These are phyloP conservation scores for Populus simonii DNA, from an alignment of 345 rosid species.

Conservation along the genomic window DNA sequence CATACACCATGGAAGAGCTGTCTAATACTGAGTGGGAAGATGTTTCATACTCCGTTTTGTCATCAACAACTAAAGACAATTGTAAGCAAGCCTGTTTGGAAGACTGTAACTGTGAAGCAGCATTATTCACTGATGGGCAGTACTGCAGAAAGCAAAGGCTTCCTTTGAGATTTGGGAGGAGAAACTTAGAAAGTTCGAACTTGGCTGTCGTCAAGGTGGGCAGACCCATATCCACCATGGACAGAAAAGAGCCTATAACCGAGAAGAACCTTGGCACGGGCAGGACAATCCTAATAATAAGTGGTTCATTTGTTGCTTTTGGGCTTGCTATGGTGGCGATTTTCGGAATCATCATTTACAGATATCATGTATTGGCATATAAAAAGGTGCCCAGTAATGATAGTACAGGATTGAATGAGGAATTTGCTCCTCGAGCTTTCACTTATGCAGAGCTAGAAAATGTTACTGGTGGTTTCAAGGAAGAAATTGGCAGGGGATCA, in stretches of 20 bases:
- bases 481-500: conserved; percentile 34
- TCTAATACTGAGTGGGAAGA: conserved; percentile 14
- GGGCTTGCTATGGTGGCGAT: conserved; percentile 2
- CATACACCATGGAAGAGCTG: conserved; percentile 8
- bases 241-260: not conserved
- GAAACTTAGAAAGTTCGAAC: not conserved
- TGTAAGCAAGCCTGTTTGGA: conserved; percentile 21
- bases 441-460: conserved; percentile 16
- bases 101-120: conserved; percentile 35
- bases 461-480: conserved; percentile 22
- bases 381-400: not conserved
- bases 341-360: conserved; percentile 3
- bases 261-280: not conserved
- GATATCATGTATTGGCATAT: conserved; percentile 3
- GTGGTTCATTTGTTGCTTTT: not conserved
- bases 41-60: not conserved
- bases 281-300: not conserved
- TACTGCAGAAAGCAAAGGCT: conserved; percentile 24
- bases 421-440: conserved; percentile 15
- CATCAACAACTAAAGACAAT: not conserved
- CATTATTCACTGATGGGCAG: not conserved
- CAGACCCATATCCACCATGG: not conserved
- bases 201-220: conserved; percentile 24
- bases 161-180: conserved; percentile 29
- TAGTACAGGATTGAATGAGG: not conserved